These are phyloP conservation scores for Stephania yunnanensis DNA, from an alignment of 164 flowering plant genomes.

Conservation along the genomic window DNA sequence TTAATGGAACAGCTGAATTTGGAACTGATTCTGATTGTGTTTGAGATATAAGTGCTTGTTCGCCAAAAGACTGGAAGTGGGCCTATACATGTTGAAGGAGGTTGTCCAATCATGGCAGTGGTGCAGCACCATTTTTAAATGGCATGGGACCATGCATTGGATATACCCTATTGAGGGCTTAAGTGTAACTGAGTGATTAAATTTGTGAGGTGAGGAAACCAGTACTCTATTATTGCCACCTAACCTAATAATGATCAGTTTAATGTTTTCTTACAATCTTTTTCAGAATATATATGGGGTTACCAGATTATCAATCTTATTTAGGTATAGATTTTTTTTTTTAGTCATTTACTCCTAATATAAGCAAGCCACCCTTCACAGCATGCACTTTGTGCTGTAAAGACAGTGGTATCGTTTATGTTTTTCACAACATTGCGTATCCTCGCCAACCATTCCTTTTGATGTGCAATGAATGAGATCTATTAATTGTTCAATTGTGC, in stretches of 20 bases:
- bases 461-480: too few relatives aligned
- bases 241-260: not conserved
- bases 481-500: too few relatives aligned
- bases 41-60: not conserved
- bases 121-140: not conserved
- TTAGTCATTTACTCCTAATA: not conserved
- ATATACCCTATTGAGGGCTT: not conserved
- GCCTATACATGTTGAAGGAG: not conserved
- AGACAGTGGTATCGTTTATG: too few relatives aligned
- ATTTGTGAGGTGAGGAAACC: not conserved
- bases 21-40: not conserved
- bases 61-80: not conserved
- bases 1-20: conserved; percentile 1
- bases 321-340: not conserved
- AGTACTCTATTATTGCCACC: not conserved
- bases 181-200: not conserved
- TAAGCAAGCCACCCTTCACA: not conserved
- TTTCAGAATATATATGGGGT: not conserved
- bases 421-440: too few relatives aligned
- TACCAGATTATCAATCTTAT: not conserved
- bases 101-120: not conserved
- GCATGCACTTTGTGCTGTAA: not conserved
- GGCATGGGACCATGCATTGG: not conserved
- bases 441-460: too few relatives aligned
- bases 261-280: not conserved